Evolutionary conservation across 768 basidiomycete genomes (phyloP), one percentile per base, ranked within the genome.

Genomic region (Daedaleopsis nitida): DNA sequence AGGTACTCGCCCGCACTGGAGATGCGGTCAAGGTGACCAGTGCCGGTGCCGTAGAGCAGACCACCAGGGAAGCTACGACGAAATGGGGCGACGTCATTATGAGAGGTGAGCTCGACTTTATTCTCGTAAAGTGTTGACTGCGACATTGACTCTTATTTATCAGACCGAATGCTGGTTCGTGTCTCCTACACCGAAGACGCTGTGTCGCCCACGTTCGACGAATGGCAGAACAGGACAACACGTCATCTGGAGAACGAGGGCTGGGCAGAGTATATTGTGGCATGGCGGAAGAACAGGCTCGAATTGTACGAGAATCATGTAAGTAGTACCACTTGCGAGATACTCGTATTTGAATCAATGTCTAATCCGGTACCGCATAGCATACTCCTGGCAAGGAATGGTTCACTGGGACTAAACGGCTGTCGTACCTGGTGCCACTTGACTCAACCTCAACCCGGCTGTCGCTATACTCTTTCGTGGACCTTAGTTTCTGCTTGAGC

Each of bases 291-390:
- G 60, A 83, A 87, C 63, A 77, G 81, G 52, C 74, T 98, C 43
- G 94, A 98, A 71, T 75, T 98, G 19, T 97, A 96, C 70, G 82
- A 86, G 55, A 89, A 95, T 67, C 86, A 91, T 79, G 94, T 94
- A 66, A 60, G 87, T 76, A 19, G 38, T 32, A 45, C 14, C 44
- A 23, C 52, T n/a, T 27, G 57, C 55, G 16, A 16, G 27, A 52
- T 12, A 32, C 34, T 21, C 47, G 11, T 11, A 6, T 21, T 11
- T 24, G 21, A 17, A 14, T 24, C 16, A 24, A 24, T 32, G 16
- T 16, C 52, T 8, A 44, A 70, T 57, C 62, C 47, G 35, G 58
- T 43, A 32, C 7, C 51, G 35, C 68, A 14, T 37, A 91, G 87
- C 77, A 73, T 61, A 73, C 87, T 5, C 89, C 90, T 5, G 80